Base-by-base conservation (phyloP, 2,329 filamentous ascomycete genomes). In the Cercospora nicotianae region DNA sequence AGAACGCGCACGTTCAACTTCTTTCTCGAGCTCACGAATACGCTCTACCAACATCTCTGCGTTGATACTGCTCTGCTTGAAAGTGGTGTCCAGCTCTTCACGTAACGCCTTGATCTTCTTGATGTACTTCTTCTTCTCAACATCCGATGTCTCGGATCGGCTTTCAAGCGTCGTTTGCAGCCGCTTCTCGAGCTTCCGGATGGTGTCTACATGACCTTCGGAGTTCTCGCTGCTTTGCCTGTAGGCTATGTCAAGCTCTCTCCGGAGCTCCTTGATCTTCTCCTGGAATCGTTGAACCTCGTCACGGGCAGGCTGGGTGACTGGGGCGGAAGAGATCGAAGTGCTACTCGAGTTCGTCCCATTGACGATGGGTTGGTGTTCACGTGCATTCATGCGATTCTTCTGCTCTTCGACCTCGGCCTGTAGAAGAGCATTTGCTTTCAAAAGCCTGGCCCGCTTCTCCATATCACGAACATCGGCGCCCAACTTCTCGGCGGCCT, bases 391-490 rank as follows among this genome's bases (percentile, higher is more conserved):
- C 74, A 76, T 74, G 8, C 63, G 67, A 45, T 66, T 64, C 65
- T 75, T 76, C 65, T 77, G 75, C 45, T 75, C 71, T 45, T 72
- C 67, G 30, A 77, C 71, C 64, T 77, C 74, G 26, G 68, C 67
- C 39, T 74, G 65, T 26, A 74, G 68, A 60, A 72, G 61, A 28
- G 67, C 70, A 33, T 77, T 74, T 16, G 70, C 72, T 61, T 75
- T 75, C 30, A 67, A 67, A 18, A 75, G 68, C 57, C 67, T 71
- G 5, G 68, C 66, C 16, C 66, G 69, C 60, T 69, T 67, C 30
- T 69, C 68, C 23, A 65, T 69, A 51, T 70, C 67, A 5, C 69
- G 67, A 33, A 60, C 48, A 20, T 69, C 59, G n/a, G 68, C 63
- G 0, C 63, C 67, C n/a, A 71, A 62, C 16, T 67, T 69, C 36